Evolutionary conservation across 257 asterid species (phyloP), one percentile per base, ranked within the genome.

Genomic region (Forsythia viridissima): DNA sequence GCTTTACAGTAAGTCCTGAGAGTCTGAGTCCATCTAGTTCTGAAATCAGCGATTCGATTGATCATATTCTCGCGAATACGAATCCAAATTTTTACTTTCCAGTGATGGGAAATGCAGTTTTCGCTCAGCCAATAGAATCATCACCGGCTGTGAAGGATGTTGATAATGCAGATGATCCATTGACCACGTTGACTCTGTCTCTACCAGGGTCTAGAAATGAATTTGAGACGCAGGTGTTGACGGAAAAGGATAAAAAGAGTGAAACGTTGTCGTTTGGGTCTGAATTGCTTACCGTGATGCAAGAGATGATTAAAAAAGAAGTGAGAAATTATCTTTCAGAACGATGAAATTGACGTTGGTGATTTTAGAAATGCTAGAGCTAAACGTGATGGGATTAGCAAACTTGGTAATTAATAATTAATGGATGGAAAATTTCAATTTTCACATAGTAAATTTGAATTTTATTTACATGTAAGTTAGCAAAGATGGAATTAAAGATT

Each of bases 301-400:
- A 77, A 76, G 81, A 81, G 37, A 72, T 81, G 79, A 66, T 81
- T 40, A 76, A 48, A 40, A 77, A 6, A 9, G 85, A 81, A 68
- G 76, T 77, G 63, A 78, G 63, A 51, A 77, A 63, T 81, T 81
- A 76, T 24, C 10, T 71, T 21, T 63, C 78, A 4, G 75, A 42
- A 43, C 44, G 39, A 71, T 37, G 75, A 42, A 11, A n/a, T 41
- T 20, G n/a, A 43, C 20, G 75, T n/a, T 55, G 67, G 11, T 8
- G 57, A 43, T 9, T 11, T 18, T 69, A 21, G 73, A 21, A 12
- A 8, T n/a, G 43, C 72, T 4, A 42, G 72, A 42, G 73, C 41
- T 18, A 37, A 68, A 68, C 72, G 46, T 5, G n/a, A 18, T 16
- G 74, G 74, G 37, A 40, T 70, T 70, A 18, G 37, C 24, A 41